Evolutionary conservation across 1,284 basidiomycete genomes (phyloP).

Genomic region (Puccinia polysora): DNA sequence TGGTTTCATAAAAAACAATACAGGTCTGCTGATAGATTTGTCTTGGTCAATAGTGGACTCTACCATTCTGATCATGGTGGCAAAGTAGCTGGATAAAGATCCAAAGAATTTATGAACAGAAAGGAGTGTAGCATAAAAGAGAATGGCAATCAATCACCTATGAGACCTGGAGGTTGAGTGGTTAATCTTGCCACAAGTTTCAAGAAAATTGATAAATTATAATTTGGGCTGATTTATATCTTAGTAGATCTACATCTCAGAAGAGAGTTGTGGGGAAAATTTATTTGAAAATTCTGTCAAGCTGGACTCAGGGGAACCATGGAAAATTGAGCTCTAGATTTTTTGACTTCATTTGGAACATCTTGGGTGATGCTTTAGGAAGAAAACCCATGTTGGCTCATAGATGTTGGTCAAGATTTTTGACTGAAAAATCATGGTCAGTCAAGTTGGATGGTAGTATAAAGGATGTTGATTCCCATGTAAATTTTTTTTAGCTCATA

Average conservation of each 20-base stretch:
- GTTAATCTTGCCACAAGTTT: background rate
- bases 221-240: too few species aligned
- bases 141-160: background rate
- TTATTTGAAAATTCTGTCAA: background rate
- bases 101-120: too few species aligned
- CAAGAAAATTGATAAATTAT: too few species aligned
- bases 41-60: too few species aligned
- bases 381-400: conserved; percentile 30
- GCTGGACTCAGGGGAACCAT: background rate
- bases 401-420: conserved; percentile 33
- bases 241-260: too few species aligned
- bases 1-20: too few species aligned
- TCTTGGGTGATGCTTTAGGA: background rate
- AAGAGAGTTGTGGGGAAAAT: too few species aligned
- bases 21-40: too few species aligned
- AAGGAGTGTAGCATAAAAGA: background rate
- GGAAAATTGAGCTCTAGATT: background rate
- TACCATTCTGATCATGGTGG: too few species aligned
- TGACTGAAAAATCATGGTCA: background rate
- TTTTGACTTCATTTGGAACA: conserved; percentile 18
- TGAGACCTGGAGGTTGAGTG: background rate
- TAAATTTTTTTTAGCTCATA: conserved; percentile 22
- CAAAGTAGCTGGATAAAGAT: too few species aligned
- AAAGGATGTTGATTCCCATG: conserved; percentile 36
- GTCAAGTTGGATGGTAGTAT: conserved; percentile 5